Percentiles rank a stretch among this genome's conserved stretches.
Conservation (phyloP, 164 flowering plant genomes). For the Echeveria elegans region DNA sequence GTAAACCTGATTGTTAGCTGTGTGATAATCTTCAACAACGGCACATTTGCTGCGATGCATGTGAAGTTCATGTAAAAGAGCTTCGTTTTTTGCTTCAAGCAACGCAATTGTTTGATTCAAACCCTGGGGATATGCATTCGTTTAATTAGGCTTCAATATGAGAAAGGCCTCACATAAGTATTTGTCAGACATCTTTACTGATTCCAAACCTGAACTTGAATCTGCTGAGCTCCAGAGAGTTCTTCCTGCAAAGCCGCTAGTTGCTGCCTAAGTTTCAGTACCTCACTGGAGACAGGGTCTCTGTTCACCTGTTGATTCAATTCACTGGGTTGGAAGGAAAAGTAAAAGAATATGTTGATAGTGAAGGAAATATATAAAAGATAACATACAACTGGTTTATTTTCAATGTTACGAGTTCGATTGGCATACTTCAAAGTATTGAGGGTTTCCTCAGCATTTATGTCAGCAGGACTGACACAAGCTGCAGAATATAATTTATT, state of each 20-base stretch:
- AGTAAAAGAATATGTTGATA: background rate
- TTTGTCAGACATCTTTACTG: background rate
- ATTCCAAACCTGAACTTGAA: slow-evolving; percentile 70
- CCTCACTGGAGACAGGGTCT: slow-evolving; percentile 84
- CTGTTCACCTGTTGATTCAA: slow-evolving; percentile 59
- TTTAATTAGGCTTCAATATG: background rate
- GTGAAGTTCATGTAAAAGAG: slow-evolving; percentile 75
- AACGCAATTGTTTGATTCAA: slow-evolving; percentile 83
- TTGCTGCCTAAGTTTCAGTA: slow-evolving; percentile 89
- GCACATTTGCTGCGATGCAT: slow-evolving; percentile 50
- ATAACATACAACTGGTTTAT: slow-evolving; percentile 86
- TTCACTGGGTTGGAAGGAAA: background rate
- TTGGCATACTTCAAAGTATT: slow-evolving; percentile 98
- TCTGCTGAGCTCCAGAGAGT: slow-evolving; percentile 66
- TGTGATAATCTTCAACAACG: slow-evolving; percentile 33
- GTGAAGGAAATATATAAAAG: background rate
- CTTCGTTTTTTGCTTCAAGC: slow-evolving; percentile 91
- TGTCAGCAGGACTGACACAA: slow-evolving; percentile 99
- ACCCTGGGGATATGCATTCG: slow-evolving; percentile 29
- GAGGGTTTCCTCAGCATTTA: slow-evolving; percentile 96
- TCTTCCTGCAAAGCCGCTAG: slow-evolving; percentile 87
- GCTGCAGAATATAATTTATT: slow-evolving; percentile 39
- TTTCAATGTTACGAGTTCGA: slow-evolving; percentile 96
- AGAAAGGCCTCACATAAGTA: background rate
- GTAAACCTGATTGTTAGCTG: slow-evolving; percentile 40